Base-by-base conservation (phyloP, 106 monocot genomes). In the Acorus gramineus region DNA sequence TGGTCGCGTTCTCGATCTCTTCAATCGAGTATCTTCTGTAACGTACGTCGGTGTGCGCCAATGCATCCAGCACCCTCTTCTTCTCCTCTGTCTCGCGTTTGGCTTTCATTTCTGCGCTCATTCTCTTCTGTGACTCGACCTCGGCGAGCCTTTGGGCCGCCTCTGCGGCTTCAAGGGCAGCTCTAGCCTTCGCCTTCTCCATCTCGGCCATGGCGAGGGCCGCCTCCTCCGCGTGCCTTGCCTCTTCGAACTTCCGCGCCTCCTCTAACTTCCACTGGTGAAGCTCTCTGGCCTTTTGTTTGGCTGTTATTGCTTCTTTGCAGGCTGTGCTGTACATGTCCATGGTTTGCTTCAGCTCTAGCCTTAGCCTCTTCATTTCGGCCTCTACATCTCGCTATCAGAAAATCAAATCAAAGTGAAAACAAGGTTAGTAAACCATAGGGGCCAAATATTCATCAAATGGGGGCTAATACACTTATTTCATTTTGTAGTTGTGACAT, bases 281-380 rank as follows among this genome's bases (percentile, higher is more conserved):
- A 42, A 78, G 62, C 52, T 78, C 78, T 51, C 49, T 67, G 2
- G 78, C 72, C 78, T 78, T 72, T 28, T 78, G 67, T 58, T 78
- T 61, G 46, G 78, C 72, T 56, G 61, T 61, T 49, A 78, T 57
- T 49, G 72, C 78, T 68, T 78, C 72, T 57, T 72, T 78, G 67
- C 72, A 78, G 46, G 72, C 78, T 8, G 59, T 62, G 63, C 53
- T 78, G 67, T 73, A 78, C 78, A 78, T 72, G 54, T 72, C 78
- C 72, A 78, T 72, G 4, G 72, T 78, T 49, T 78, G 72, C 60
- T 78, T 72, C 5, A 78, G 78, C 72, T 78, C 78, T 11, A 78
- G 67, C 53, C 48, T 78, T 46, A 78, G 61, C 68, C 78, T 72
- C 42, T 60, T 71, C 72, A 72, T 78, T 51, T 78, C 78, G 10